Evolutionary conservation across 768 basidiomycete species (phyloP).

Genomic region (Leccinellum albellum): DNA sequence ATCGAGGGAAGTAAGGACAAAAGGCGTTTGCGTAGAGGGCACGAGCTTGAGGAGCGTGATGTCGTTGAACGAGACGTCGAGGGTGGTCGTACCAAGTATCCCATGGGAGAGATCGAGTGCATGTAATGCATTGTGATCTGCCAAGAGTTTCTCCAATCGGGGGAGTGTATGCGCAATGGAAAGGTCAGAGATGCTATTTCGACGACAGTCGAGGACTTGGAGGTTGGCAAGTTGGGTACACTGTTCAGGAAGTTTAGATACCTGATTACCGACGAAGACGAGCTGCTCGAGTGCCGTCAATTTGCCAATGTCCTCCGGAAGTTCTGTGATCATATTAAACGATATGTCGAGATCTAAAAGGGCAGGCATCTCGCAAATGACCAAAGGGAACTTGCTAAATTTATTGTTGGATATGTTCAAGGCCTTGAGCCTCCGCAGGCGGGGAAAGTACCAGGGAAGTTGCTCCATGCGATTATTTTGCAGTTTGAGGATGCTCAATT

Average conservation of each 20-base stretch:
- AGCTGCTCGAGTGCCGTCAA: slow-evolving; percentile 67
- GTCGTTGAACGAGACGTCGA: slow-evolving; percentile 86
- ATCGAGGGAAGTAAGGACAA: slow-evolving; percentile 72
- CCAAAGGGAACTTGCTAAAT: slow-evolving; percentile 69
- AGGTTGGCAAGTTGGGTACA: slow-evolving; percentile 56
- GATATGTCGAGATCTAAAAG: slow-evolving; percentile 89
- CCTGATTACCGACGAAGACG: slow-evolving; percentile 81
- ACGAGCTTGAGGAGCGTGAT: slow-evolving; percentile 73
- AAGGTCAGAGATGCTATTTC: slow-evolving; percentile 81
- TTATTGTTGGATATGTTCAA: slow-evolving; percentile 97
- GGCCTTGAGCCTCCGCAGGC: slow-evolving; percentile 62
- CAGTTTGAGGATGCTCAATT: slow-evolving; percentile 63
- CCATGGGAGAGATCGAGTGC: slow-evolving; percentile 78
- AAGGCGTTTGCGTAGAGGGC: slow-evolving; percentile 44
- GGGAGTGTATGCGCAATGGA: slow-evolving; percentile 66
- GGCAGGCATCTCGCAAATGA: slow-evolving; percentile 67
- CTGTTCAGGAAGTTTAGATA: slow-evolving; percentile 66
- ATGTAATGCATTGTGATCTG: slow-evolving; percentile 82
- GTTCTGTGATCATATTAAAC: slow-evolving; percentile 81
- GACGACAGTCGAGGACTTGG: slow-evolving; percentile 72
- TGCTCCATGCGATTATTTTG: slow-evolving; percentile 91
- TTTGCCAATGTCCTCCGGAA: slow-evolving; percentile 77
- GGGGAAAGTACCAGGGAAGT: slow-evolving; percentile 82
- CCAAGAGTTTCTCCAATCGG: slow-evolving; percentile 59
- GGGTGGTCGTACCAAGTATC: slow-evolving; percentile 47